A percentile compares a stretch with the other conserved stretches of the same genome.
Evolutionary conservation across 2,329 filamentous ascomycete genomes (phyloP).

Genomic region (Ophiostoma himal-ulmi): DNA sequence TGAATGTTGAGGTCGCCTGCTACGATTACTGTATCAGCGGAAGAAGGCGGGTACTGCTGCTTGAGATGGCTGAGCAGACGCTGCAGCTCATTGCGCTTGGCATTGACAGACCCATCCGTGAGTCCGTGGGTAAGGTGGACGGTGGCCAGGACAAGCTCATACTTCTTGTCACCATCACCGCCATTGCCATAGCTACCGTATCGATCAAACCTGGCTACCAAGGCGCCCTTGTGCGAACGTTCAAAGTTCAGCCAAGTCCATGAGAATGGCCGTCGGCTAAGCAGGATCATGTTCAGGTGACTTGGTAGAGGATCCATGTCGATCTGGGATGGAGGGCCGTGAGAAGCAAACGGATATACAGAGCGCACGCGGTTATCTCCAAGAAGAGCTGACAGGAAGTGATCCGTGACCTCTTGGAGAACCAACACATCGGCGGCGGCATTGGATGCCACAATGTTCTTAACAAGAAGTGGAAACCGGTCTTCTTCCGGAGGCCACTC

Average conservation of each 20-base stretch:
- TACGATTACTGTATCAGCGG: constrained; percentile 48
- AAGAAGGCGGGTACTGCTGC: constrained; percentile 32
- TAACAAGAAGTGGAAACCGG: constrained; percentile 41
- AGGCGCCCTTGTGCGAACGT: constrained; percentile 52
- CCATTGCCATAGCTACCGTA: not conserved
- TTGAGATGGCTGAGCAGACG: constrained; percentile 44
- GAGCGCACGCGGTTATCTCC: constrained; percentile 39
- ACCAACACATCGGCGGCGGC: constrained; percentile 45
- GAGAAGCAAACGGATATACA: constrained; percentile 51
- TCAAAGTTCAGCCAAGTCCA: constrained; percentile 52
- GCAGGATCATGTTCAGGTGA: constrained; percentile 54
- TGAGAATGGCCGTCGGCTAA: constrained; percentile 50
- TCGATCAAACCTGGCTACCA: constrained; percentile 41
- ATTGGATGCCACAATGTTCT: constrained; percentile 39
- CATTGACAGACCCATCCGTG: constrained; percentile 50
- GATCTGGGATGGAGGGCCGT: constrained; percentile 49
- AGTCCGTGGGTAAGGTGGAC: constrained; percentile 59
- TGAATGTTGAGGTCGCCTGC: constrained; percentile 61
- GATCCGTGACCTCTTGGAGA: constrained; percentile 60
- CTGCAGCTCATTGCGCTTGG: constrained; percentile 53
- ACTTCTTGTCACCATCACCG: constrained; percentile 11
- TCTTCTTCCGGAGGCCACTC: constrained; percentile 39
- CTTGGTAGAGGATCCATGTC: constrained; percentile 52
- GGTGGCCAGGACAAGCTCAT: constrained; percentile 47
- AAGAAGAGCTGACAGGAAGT: constrained; percentile 54